Evolutionary conservation across 2,329 filamentous ascomycete genomes (phyloP).

Genomic region (Sarocladium kiliense): DNA sequence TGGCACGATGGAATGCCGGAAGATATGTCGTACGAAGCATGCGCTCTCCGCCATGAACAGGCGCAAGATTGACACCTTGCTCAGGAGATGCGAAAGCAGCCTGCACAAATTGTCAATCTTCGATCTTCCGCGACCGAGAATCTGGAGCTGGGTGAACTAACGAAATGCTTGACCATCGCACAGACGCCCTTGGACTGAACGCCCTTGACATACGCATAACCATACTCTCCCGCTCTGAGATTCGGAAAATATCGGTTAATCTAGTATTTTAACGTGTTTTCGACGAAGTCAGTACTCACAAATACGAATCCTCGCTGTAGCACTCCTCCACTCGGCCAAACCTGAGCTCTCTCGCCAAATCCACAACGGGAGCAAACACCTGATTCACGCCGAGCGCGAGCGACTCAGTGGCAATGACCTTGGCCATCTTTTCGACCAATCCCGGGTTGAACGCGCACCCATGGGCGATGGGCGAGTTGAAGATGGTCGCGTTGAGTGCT

Average conservation of each 20-base stretch:
- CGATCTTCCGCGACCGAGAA: background rate
- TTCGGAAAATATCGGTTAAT: background rate
- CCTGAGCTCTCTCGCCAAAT: constrained; percentile 65
- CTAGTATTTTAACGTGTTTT: background rate
- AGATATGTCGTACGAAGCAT: constrained; percentile 52
- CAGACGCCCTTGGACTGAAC: constrained; percentile 62
- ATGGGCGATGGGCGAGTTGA: constrained; percentile 70
- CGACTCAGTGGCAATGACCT: constrained; percentile 60
- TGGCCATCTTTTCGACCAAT: constrained; percentile 61
- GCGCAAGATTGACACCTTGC: constrained; percentile 65
- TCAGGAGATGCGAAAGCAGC: constrained; percentile 63
- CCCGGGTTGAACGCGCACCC: constrained; percentile 66
- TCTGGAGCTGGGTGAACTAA: constrained; percentile 18
- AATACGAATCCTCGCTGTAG: constrained; percentile 62
- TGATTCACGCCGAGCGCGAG: constrained; percentile 66
- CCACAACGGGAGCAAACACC: constrained; percentile 65
- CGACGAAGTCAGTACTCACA: constrained; percentile 29
- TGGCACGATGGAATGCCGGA: constrained; percentile 61
- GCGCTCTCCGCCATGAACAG: constrained; percentile 47
- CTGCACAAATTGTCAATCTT: constrained; percentile 16
- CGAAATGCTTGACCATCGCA: constrained; percentile 72
- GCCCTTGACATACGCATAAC: constrained; percentile 51
- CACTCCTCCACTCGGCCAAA: constrained; percentile 72
- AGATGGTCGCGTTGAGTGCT: constrained; percentile 69
- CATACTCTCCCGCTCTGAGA: constrained; percentile 55